These are phyloP conservation scores for Microcyclosporella mali DNA, from an alignment of 2,329 filamentous ascomycete genomes.

Conservation along the genomic window DNA sequence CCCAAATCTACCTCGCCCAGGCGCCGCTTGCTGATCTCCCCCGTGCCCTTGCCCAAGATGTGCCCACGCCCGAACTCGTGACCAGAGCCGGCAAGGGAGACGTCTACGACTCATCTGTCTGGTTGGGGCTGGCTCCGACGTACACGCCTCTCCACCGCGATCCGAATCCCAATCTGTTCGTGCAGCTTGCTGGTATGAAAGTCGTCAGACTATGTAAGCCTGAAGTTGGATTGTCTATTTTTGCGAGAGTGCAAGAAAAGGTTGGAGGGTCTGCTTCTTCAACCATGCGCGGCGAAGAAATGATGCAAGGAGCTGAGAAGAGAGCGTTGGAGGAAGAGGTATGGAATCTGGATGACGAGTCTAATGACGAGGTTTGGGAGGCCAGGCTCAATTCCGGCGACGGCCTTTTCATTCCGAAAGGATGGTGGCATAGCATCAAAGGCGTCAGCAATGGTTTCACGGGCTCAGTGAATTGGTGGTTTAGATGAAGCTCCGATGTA, in stretches of 20 bases:
- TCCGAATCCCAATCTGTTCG: conserved; percentile 88
- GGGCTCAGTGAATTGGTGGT: conserved; percentile 74
- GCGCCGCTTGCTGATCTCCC: conserved; percentile 67
- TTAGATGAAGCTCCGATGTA: conserved; percentile 45
- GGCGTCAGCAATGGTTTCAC: conserved; percentile 55
- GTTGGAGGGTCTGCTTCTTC: conserved; percentile 37
- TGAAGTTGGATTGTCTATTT: conserved; percentile 56
- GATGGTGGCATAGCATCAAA: conserved; percentile 82
- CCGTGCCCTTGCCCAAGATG: conserved; percentile 52
- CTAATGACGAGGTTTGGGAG: conserved; percentile 18
- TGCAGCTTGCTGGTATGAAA: conserved; percentile 72
- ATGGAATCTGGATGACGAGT: conserved; percentile 48
- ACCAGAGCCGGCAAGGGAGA: conserved; percentile 64
- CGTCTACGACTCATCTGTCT: conserved; percentile 79
- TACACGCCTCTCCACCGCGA: conserved; percentile 88
- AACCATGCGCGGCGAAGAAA: conserved; percentile 68
- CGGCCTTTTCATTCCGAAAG: conserved; percentile 69
- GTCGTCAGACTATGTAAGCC: conserved; percentile 65
- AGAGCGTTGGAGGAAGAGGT: conserved; percentile 59
- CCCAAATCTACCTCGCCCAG: conserved; percentile 78
- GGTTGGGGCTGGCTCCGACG: conserved; percentile 80
- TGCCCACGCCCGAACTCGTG: conserved; percentile 63
- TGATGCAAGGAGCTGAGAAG: conserved; percentile 80
- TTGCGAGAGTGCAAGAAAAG: conserved; percentile 45
- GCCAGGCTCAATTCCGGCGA: conserved; percentile 57